Evolutionary conservation across 2,329 filamentous ascomycete species (phyloP), one percentile per base, ranked within the genome.

Genomic region (Exophiala dermatitidis): DNA sequence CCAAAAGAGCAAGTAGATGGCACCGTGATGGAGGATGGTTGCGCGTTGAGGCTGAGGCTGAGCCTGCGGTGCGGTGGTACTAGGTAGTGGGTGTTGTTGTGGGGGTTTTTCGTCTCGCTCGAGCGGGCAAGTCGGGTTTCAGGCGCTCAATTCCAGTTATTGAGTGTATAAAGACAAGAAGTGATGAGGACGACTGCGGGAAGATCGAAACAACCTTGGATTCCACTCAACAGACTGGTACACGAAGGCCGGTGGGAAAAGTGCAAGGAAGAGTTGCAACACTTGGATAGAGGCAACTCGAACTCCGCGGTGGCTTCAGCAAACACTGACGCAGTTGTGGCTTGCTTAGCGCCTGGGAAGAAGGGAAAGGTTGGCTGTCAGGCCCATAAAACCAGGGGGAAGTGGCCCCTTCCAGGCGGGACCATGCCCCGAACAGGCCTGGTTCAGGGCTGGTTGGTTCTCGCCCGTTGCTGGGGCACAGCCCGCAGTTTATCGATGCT

Each of bases 251-350:
- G 38, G 26, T 42, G 38, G 9, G 19, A 19, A 46, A 46, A 46
- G 12, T 36, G 30, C 28, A 37, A 31, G 31, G 29, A 33, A n/a
- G 10, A 32, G 28, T 45, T 5, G 19, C 5, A 41, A 41, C 6
- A 5, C 38, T n/a, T 26, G n/a, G 28, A n/a, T n/a, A 26, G 28
- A 12, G 28, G 9, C 19, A 19, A 1, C 2, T 19, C 38, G 38
- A 32, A 46, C 19, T 34, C 12, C 44, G 42, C 42, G 28, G 43
- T 33, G 36, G 44, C 44, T 41, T 48, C 46, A 47, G 44, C 57
- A 45, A 49, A 44, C 53, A 59, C 42, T 59, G 53, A 59, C 57
- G 57, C 57, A 59, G 57, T 29, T 56, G 57, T 59, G 57, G 53
- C 54, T 57, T 56, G 53, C 37, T 31, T 56, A 53, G 50, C 50